Percentiles rank a stretch among this genome's conserved stretches.
phyloP scores from a whole-genome alignment of 768 basidiomycete species.

The Russula brevipes region DNA sequence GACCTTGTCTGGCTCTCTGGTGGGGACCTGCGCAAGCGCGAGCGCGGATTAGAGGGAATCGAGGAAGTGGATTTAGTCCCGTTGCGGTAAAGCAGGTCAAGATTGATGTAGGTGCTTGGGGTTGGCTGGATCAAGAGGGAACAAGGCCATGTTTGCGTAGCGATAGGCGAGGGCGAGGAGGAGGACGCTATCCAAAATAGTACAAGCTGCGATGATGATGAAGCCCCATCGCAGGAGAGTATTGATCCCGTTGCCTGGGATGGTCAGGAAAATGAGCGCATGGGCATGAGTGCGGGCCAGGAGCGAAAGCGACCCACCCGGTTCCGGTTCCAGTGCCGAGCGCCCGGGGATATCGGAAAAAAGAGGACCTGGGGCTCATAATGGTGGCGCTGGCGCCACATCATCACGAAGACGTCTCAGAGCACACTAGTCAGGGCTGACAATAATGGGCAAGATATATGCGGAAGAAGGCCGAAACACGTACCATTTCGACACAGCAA shows the following conservation, averaged over 20 bases:
- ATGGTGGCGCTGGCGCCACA: constrained; percentile 1
- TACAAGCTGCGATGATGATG: background rate
- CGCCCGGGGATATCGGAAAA: background rate
- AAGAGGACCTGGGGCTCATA: background rate
- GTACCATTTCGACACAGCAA: too few relatives aligned
- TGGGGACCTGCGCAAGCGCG: constrained; percentile 1
- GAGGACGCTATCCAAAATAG: background rate
- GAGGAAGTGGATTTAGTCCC: constrained; percentile 6
- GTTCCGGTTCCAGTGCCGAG: background rate
- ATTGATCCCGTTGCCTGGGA: background rate
- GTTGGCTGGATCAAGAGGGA: background rate
- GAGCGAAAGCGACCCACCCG: too few relatives aligned
- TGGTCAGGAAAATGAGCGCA: too few relatives aligned
- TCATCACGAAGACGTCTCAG: background rate
- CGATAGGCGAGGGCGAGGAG: constrained; percentile 10
- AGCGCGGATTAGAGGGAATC: background rate
- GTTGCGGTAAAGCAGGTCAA: constrained; percentile 13
- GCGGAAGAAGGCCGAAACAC: too few relatives aligned
- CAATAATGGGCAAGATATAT: too few relatives aligned
- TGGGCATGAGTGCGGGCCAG: too few relatives aligned
- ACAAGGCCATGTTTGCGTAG: background rate
- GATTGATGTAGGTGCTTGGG: constrained; percentile 14
- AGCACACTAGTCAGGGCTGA: background rate
- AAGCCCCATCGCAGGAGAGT: background rate
- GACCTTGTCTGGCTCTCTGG: constrained; percentile 6